Evolutionary conservation across 306 rosid species (phyloP), one percentile per base, ranked within the genome.

Genomic region (Lotus japonicus): DNA sequence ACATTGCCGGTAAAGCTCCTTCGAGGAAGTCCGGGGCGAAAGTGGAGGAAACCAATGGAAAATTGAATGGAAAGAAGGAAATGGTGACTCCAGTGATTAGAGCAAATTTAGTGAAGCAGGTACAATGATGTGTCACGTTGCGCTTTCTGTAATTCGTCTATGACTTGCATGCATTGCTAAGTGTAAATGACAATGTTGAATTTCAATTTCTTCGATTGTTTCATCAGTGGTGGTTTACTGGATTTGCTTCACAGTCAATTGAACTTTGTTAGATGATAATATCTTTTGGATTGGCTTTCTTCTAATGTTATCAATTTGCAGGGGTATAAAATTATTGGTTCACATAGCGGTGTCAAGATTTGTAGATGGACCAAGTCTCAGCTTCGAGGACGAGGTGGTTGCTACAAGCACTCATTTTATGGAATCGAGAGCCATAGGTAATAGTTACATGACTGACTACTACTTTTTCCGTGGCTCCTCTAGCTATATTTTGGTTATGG

Each of bases 361-460:
- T 94, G 99, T 85, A 85, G 99, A 87, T 94, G 99, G 99, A 90
- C 99, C 23, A 94, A 94, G 83, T 91, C 97, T 1, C 99, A 90
- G 61, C 99, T 94, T 61, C 85, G 99, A 72, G 99, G 99, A 26
- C 81, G 99, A 44, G 99, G 99, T 53, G 99, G 99, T 77, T 90
- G 96, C 83, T 94, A 94, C 79, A 94, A 94, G 83, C 99, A 94
- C 76, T 90, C 99, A n/a, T 94, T 94, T 73, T 94, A 94, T 82
- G 99, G 99, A 65, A 94, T 94, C 13, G 97, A 94, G 82, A 94
- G 99, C 80, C 99, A 94, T 65, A 89, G 99, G 98, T 90, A 83
- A 75, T 66, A 23, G 58, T 15, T 21, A 58, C 55, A 43, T 5
- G 28, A 14, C 53, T 17, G 51, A 8, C 46, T 64, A 9, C 44